Percentiles rank a stretch among this genome's conserved stretches.
Evolutionary conservation across 2,329 filamentous ascomycete species (phyloP).

Genomic region (Curvularia verruculosa): DNA sequence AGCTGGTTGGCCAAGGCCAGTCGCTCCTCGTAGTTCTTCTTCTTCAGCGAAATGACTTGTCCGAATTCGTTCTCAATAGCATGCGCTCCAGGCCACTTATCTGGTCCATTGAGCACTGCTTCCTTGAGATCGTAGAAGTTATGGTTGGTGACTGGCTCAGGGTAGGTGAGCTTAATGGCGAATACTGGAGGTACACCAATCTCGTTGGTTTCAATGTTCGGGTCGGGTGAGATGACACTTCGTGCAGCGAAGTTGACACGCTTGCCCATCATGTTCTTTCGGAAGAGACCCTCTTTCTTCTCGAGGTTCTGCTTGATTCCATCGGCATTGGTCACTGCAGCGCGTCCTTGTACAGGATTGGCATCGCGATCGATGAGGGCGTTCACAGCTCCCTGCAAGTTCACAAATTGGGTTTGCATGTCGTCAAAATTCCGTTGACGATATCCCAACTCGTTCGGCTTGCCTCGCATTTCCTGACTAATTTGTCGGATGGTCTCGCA

Average conservation of each 20-base stretch:
- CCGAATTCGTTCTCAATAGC: slow-evolving; percentile 97
- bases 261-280: slow-evolving; percentile 99
- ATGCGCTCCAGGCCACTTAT: slow-evolving; percentile 91
- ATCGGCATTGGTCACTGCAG: slow-evolving; percentile 80
- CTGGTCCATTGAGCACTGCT: slow-evolving; percentile 91
- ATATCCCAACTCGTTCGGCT: slow-evolving; percentile 47
- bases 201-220: slow-evolving; percentile 98
- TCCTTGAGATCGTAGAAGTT: slow-evolving; percentile 96
- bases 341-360: slow-evolving; percentile 79
- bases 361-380: slow-evolving; percentile 89
- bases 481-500: slow-evolving; percentile 77
- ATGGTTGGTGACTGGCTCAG: slow-evolving; percentile 94
- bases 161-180: slow-evolving; percentile 92
- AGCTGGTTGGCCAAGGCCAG: slow-evolving; percentile 91
- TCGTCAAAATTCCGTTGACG: slow-evolving; percentile 71
- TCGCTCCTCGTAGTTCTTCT: slow-evolving; percentile 87
- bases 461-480: slow-evolving; percentile 68
- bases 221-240: slow-evolving; percentile 97
- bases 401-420: slow-evolving; percentile 80
- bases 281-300: slow-evolving; percentile 97
- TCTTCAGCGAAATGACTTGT: slow-evolving; percentile 83
- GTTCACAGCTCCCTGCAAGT: slow-evolving; percentile 88
- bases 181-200: slow-evolving; percentile 99
- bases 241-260: slow-evolving; percentile 97
- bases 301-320: slow-evolving; percentile 98